Base-by-base conservation (phyloP, 352 stramenopile species). In the Pythium graminicola region DNA sequence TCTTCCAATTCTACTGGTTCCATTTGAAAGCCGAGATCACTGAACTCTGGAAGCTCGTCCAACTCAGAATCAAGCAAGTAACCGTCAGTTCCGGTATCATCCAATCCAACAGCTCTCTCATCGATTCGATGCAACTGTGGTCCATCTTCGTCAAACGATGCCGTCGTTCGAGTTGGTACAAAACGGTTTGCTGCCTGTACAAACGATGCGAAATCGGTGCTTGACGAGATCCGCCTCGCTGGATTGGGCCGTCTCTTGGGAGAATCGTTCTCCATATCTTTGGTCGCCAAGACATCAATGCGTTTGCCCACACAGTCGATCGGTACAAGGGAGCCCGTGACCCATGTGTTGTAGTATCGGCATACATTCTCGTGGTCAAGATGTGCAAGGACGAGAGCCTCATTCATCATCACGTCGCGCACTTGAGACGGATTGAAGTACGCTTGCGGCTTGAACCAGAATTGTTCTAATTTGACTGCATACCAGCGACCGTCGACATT, bases 331-430 rank as follows among this genome's bases (percentile, higher is more conserved):
- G 69, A 86, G 16, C 73, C 77, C 11, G 76, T 68, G 31, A 92
- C 77, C 81, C 81, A 92, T 22, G 81, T 87, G 51, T 87, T 83
- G 67, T 78, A 92, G 66, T 98, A 98, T 6, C 93, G 72, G 24
- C 96, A 96, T 36, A 98, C 94, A 57, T 98, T 96, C 55, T 97
- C 92, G 45, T 98, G 91, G 39, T 91, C 88, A 19, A 98, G 84
- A 5, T 86, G 64, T 9, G 89, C 89, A 54, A 98, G 82, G 6
- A 90, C 92, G 1, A 92, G 81, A 3, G 96, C 91, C 57, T 98
- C 93, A 48, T 96, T 89, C 57, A 95, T 76, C 47, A 98, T 81
- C 46, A 96, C 96, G 56, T 86, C 72, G 45, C 96, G 95, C 46
- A 96, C 70, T 36, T 88, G 72, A 0, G 64, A 68, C 26, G 78